A percentile compares a stretch with the other conserved stretches of the same genome.
Evolutionary conservation across 2,329 filamentous ascomycete genomes (phyloP).

Genomic region (Penicillium brevicompactum): DNA sequence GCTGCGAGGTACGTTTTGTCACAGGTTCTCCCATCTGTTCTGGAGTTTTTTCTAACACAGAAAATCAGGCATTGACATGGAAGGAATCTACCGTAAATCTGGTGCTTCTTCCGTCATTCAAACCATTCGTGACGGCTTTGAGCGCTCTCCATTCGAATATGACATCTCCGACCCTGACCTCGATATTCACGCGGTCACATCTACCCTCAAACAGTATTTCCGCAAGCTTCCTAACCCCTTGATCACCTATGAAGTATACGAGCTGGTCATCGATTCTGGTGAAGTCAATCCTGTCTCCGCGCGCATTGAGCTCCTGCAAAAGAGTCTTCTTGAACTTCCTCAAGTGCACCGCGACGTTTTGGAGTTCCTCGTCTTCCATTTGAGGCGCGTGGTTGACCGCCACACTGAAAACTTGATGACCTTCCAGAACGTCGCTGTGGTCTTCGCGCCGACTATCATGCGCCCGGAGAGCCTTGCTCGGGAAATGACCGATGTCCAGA

Average conservation of each 20-base stretch:
- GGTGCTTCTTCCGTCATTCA: slow-evolving; percentile 91
- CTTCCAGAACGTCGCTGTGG: slow-evolving; percentile 90
- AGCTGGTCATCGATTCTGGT: slow-evolving; percentile 72
- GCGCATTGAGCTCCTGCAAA: slow-evolving; percentile 70
- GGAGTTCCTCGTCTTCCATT: slow-evolving; percentile 91
- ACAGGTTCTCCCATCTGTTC: not conserved
- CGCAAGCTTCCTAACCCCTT: slow-evolving; percentile 86
- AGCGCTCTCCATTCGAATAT: slow-evolving; percentile 72
- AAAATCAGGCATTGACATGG: slow-evolving; percentile 75
- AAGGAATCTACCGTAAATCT: slow-evolving; percentile 97
- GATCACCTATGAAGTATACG: slow-evolving; percentile 90
- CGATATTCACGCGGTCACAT: slow-evolving; percentile 95
- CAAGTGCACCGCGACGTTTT: slow-evolving; percentile 83
- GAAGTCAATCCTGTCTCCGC: slow-evolving; percentile 67
- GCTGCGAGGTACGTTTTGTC: slow-evolving; percentile 64
- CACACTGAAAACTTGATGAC: slow-evolving; percentile 94
- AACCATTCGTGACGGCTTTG: slow-evolving; percentile 86
- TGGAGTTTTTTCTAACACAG: slow-evolving; percentile 15
- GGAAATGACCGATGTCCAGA: slow-evolving; percentile 94
- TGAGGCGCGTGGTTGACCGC: slow-evolving; percentile 79
- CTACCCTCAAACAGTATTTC: slow-evolving; percentile 96
- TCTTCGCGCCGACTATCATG: slow-evolving; percentile 98
- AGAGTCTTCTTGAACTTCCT: slow-evolving; percentile 76
- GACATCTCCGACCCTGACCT: slow-evolving; percentile 92
- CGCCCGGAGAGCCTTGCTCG: slow-evolving; percentile 83